Evolutionary conservation across 331 rosid genomes (phyloP).

Genomic region (Dryas integrifolia): DNA sequence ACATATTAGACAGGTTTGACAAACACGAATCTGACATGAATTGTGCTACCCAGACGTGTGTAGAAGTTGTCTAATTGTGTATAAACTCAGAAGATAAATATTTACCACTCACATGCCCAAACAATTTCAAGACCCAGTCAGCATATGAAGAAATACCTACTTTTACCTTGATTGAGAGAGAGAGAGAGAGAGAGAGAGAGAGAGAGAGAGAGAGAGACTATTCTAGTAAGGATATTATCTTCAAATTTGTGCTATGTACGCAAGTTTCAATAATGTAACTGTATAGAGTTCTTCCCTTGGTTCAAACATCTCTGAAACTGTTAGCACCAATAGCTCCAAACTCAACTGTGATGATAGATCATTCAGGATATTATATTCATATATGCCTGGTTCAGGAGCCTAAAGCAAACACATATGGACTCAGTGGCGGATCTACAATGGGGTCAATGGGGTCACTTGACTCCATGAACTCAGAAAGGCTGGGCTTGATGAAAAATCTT

Average conservation of each 20-base stretch:
- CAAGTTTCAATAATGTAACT: neutral
- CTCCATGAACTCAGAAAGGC: too few relatives aligned
- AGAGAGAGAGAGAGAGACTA: too few relatives aligned
- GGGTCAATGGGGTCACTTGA: too few relatives aligned
- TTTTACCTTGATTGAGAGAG: too few relatives aligned
- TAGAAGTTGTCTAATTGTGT: neutral
- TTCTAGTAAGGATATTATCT: too few relatives aligned
- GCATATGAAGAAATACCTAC: neutral
- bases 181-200: too few relatives aligned
- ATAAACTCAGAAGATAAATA: neutral
- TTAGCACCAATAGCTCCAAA: neutral
- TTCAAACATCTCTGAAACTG: neutral
- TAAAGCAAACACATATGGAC: neutral
- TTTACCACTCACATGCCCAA: neutral
- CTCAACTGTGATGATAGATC: neutral
- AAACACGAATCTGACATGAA: neutral
- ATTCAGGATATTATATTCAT: neutral
- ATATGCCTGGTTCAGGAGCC: neutral
- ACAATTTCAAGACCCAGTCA: too few relatives aligned
- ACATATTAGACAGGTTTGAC: conserved; percentile 9
- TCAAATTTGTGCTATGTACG: neutral
- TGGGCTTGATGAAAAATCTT: too few relatives aligned
- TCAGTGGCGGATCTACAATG: neutral
- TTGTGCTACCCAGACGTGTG: neutral
- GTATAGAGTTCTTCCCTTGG: neutral